Conservation (phyloP, 148 eudicot species). For the Rhododendron vialii region DNA sequence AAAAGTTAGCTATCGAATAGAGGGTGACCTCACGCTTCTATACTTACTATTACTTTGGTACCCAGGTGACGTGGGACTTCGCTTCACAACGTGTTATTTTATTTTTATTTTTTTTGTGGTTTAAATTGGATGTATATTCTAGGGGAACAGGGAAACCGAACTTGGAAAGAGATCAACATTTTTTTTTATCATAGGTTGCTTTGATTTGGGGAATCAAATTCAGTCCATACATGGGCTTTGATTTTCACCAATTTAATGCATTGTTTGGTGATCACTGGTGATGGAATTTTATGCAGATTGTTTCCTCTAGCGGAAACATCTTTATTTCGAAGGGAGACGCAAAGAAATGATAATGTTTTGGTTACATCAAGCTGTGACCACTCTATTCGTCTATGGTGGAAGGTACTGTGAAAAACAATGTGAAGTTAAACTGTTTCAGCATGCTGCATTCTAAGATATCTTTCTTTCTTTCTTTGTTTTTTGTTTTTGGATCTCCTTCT, state of each 20-base stretch:
- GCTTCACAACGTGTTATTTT: neutral
- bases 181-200: neutral
- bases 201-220: neutral
- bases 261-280: neutral
- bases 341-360: slow-evolving; percentile 40
- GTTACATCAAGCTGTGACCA: slow-evolving; percentile 73
- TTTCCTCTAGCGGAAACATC: slow-evolving; percentile 41
- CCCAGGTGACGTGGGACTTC: neutral
- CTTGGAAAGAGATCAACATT: neutral
- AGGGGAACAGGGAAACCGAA: neutral
- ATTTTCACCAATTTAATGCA: neutral
- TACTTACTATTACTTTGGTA: neutral
- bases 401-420: slow-evolving; percentile 37
- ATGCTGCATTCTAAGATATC: neutral
- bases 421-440: neutral
- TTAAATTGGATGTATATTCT: neutral
- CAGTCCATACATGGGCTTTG: neutral
- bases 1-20: too few species aligned
- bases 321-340: slow-evolving; percentile 34
- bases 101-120: neutral
- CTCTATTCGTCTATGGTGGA: slow-evolving; percentile 72
- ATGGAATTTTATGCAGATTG: slow-evolving; percentile 37
- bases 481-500: too few species aligned
- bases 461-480: too few species aligned
- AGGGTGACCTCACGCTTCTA: neutral